These are phyloP conservation scores for Angophora floribunda DNA, from an alignment of 345 rosid species.

Conservation along the genomic window DNA sequence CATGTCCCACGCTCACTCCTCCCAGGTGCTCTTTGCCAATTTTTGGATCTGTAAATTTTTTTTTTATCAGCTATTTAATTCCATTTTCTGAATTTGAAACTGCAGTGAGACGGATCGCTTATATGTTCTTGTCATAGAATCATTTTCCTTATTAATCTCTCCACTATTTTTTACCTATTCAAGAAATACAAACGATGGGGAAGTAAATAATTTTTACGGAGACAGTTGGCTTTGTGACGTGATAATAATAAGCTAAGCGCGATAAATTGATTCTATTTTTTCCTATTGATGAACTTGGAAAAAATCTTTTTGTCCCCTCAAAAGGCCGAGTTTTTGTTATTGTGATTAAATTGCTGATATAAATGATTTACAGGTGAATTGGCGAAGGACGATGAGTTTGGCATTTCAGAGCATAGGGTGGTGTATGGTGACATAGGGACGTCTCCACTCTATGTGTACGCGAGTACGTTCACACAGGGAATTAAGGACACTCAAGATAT, in stretches of 20 bases:
- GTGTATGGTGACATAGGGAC: background rate
- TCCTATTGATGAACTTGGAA: background rate
- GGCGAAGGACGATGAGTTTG: slow-evolving; percentile 23
- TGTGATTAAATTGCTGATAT: background rate
- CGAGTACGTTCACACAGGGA: background rate
- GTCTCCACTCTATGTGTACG: slow-evolving; percentile 1
- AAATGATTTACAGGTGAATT: slow-evolving; percentile 2
- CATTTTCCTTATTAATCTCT: no score
- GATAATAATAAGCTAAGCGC: background rate
- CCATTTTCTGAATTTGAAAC: background rate
- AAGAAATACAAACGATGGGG: background rate
- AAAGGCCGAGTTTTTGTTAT: background rate
- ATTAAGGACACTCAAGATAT: background rate
- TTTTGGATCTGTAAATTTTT: background rate
- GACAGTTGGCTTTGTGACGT: background rate
- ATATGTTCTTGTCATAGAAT: background rate
- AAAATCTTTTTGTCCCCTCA: background rate
- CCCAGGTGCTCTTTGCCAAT: background rate
- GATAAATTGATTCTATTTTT: no score
- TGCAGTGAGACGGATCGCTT: background rate
- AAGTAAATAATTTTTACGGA: background rate
- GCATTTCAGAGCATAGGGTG: background rate
- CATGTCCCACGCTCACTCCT: slow-evolving; percentile 1
- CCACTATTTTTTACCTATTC: background rate
- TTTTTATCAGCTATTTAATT: background rate